phyloP scores from a whole-genome alignment of 768 basidiomycete species.

The Naematelia encephala region DNA sequence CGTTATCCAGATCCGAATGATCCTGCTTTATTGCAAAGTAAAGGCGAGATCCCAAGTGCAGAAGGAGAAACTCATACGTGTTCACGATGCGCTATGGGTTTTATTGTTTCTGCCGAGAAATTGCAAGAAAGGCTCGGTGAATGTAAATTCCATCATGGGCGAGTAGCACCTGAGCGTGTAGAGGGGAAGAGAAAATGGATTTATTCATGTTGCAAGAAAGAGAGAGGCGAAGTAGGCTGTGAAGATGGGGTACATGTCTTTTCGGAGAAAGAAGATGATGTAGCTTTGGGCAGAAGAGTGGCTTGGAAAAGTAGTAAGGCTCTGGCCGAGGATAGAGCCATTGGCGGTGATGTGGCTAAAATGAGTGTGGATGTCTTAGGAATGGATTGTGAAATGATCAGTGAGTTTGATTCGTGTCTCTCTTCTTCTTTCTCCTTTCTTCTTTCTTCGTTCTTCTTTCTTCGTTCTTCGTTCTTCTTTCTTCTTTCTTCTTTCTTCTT shows the following conservation, averaged over 20 bases:
- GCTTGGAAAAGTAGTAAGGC: conserved; percentile 34
- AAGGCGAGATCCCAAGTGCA: conserved; percentile 63
- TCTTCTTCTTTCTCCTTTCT: neutral
- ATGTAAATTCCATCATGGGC: conserved; percentile 84
- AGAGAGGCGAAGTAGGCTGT: conserved; percentile 42
- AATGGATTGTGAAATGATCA: conserved; percentile 92
- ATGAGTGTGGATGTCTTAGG: conserved; percentile 68
- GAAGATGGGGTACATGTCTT: conserved; percentile 71
- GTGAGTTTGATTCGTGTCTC: conserved; percentile 23
- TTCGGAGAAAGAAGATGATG: conserved; percentile 61
- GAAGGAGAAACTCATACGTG: conserved; percentile 64
- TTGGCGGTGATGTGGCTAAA: conserved; percentile 8
- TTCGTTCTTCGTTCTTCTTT: neutral
- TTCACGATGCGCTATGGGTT: conserved; percentile 71
- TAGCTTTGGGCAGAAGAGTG: conserved; percentile 27
- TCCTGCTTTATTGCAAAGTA: conserved; percentile 47
- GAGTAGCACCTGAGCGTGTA: conserved; percentile 59
- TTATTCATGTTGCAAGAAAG: conserved; percentile 34
- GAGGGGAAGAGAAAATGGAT: conserved; percentile 66
- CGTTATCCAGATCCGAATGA: conserved; percentile 72
- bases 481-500: neutral
- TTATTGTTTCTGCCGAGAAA: conserved; percentile 61
- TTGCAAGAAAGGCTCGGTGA: conserved; percentile 52
- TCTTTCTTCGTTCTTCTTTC: neutral
- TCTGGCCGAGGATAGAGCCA: conserved; percentile 15